These are phyloP conservation scores for Phytophthora nicotianae DNA, from an alignment of 352 stramenopile species.

Conservation along the genomic window DNA sequence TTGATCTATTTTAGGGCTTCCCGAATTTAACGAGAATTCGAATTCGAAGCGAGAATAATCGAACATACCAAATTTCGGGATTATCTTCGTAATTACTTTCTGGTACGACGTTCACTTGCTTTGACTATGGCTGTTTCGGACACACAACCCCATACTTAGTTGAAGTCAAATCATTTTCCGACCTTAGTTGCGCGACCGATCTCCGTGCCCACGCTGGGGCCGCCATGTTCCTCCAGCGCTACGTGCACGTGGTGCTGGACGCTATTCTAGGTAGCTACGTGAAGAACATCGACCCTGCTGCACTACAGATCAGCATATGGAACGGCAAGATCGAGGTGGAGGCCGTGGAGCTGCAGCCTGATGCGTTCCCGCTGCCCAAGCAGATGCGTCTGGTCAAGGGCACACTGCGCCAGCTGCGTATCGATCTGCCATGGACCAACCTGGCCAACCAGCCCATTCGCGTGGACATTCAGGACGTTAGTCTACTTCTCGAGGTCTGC, in stretches of 20 bases:
- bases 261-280: constrained; percentile 84
- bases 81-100: not conserved
- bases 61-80: not conserved
- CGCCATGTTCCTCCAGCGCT: constrained; percentile 82
- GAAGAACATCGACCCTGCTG: constrained; percentile 87
- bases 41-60: not conserved
- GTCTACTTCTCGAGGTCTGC: constrained; percentile 66
- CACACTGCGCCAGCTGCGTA: constrained; percentile 74
- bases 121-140: no score
- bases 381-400: constrained; percentile 76
- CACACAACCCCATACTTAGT: not conserved
- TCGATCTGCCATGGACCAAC: constrained; percentile 82
- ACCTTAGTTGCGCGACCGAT: not conserved
- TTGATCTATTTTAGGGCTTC: no score
- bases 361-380: constrained; percentile 69
- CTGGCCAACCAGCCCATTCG: constrained; percentile 73
- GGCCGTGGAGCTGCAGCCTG: constrained; percentile 76
- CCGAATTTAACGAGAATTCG: no score
- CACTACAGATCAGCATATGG: constrained; percentile 86
- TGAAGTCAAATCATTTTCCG: constrained; percentile 2
- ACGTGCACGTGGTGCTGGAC: constrained; percentile 84
- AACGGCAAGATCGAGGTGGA: constrained; percentile 87
- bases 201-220: not conserved
- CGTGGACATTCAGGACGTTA: constrained; percentile 81
- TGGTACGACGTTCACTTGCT: no score